A percentile compares a stretch with the other conserved stretches of the same genome.
These are phyloP conservation scores for Kodamaea fungicola DNA, from an alignment of 1,139 yeast species.

Conservation along the genomic window DNA sequence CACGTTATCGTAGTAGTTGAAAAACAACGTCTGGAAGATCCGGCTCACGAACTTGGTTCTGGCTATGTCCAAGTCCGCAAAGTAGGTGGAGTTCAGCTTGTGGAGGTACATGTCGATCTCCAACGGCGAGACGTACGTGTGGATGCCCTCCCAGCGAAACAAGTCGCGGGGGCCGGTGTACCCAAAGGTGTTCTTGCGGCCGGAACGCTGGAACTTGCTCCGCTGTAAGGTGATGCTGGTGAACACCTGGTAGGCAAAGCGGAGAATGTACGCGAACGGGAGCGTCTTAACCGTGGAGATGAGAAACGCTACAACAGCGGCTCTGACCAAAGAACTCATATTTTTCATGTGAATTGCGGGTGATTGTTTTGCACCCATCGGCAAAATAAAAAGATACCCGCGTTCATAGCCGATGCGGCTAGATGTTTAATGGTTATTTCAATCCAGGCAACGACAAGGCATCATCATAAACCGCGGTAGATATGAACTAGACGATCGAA, in stretches of 20 bases:
- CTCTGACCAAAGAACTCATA: conserved; percentile 2
- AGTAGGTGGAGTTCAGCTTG: conserved; percentile 83
- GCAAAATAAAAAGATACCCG: too few relatives aligned
- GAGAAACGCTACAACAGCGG: conserved; percentile 10
- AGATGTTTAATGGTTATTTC: too few relatives aligned
- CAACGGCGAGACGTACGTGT: conserved; percentile 65
- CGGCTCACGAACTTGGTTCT: conserved; percentile 61
- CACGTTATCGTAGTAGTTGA: conserved; percentile 36
- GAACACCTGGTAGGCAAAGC: conserved; percentile 54
- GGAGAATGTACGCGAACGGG: conserved; percentile 63
- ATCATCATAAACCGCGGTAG: too few relatives aligned
- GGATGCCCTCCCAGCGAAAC: conserved; percentile 44
- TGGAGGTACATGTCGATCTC: conserved; percentile 87
- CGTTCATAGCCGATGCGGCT: too few relatives aligned
- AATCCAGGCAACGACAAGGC: too few relatives aligned
- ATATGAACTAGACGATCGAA: too few relatives aligned
- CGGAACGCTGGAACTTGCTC: conserved; percentile 16
- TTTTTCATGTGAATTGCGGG: too few relatives aligned
- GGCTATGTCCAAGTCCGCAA: conserved; percentile 78
- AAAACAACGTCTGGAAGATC: conserved; percentile 51
- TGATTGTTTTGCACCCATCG: too few relatives aligned
- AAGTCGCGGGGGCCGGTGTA: conserved; percentile 24
- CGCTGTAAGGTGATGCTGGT: conserved; percentile 38
- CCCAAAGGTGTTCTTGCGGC: conserved; percentile 34
- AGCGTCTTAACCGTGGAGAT: conserved; percentile 51